Evolutionary conservation across 768 basidiomycete species (phyloP).

Genomic region (Boletus sensibilis): DNA sequence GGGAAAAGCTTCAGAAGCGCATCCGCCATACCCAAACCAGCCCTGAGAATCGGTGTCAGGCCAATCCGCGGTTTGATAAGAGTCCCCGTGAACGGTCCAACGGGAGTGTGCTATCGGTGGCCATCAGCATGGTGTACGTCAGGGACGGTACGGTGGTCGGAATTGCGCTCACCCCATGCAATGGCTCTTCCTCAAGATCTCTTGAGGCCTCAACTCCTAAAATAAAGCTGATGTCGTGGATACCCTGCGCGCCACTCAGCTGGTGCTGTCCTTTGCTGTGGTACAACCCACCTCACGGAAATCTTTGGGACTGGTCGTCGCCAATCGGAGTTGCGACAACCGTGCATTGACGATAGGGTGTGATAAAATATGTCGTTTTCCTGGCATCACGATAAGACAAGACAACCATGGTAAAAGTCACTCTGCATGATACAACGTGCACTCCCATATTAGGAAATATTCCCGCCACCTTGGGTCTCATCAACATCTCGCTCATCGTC

Average conservation of each 20-base stretch:
- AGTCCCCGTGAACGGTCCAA: conserved; percentile 76
- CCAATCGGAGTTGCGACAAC: conserved; percentile 65
- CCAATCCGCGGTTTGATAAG: conserved; percentile 76
- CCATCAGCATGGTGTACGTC: neutral
- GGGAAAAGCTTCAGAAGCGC: conserved; percentile 85
- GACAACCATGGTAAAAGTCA: neutral
- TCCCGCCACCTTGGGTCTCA: neutral
- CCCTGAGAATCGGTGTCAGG: conserved; percentile 87
- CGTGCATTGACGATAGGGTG: conserved; percentile 76
- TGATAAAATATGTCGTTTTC: conserved; percentile 50
- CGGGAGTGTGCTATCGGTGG: conserved; percentile 63
- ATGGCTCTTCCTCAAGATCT: conserved; percentile 57
- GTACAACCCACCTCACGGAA: conserved; percentile 66
- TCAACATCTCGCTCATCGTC: conserved; percentile 49
- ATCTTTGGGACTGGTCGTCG: conserved; percentile 62
- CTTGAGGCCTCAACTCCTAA: conserved; percentile 84
- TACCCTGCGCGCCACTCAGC: conserved; percentile 48
- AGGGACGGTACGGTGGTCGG: neutral
- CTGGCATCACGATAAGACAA: conserved; percentile 27
- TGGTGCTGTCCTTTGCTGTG: neutral
- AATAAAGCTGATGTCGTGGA: conserved; percentile 71
- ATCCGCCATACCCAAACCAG: conserved; percentile 92
- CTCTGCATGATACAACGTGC: neutral
- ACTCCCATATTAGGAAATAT: neutral
- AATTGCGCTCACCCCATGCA: conserved; percentile 56